Conservation (phyloP, 441 rosid species). For the Eugenia klotzschiana region DNA sequence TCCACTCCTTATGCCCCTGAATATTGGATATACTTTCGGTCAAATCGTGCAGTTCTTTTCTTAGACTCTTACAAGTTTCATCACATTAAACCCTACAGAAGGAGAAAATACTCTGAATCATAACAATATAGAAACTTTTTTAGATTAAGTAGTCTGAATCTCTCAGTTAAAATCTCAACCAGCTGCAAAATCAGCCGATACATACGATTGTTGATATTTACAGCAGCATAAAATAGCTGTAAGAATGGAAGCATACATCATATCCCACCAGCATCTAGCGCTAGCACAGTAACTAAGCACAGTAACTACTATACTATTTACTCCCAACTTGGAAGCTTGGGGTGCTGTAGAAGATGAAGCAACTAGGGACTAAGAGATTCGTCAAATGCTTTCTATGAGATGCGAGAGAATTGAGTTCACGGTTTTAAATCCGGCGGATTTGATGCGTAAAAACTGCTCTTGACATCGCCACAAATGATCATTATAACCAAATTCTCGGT, state of each 20-base stretch:
- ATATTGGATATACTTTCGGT: background rate
- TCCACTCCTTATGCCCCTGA: constrained; percentile 99
- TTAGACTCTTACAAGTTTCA: background rate
- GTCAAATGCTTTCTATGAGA: background rate
- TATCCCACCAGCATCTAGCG: background rate
- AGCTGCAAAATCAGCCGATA: background rate
- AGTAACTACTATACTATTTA: background rate
- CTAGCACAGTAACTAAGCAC: too few species aligned
- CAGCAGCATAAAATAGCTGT: background rate
- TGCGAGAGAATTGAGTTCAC: background rate
- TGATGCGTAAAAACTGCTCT: background rate
- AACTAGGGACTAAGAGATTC: background rate
- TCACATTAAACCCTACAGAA: background rate
- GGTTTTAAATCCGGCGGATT: background rate
- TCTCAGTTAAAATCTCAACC: background rate
- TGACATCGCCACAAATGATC: background rate
- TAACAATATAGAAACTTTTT: too few species aligned
- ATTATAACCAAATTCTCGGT: background rate
- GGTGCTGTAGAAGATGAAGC: background rate
- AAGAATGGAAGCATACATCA: background rate
- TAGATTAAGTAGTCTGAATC: background rate
- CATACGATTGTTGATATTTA: background rate
- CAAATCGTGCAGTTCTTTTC: background rate
- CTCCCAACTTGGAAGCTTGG: background rate
- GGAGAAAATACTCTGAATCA: background rate